Evolutionary conservation across 2,329 filamentous ascomycete species (phyloP).

Genomic region (Cladophialophora yegresii): DNA sequence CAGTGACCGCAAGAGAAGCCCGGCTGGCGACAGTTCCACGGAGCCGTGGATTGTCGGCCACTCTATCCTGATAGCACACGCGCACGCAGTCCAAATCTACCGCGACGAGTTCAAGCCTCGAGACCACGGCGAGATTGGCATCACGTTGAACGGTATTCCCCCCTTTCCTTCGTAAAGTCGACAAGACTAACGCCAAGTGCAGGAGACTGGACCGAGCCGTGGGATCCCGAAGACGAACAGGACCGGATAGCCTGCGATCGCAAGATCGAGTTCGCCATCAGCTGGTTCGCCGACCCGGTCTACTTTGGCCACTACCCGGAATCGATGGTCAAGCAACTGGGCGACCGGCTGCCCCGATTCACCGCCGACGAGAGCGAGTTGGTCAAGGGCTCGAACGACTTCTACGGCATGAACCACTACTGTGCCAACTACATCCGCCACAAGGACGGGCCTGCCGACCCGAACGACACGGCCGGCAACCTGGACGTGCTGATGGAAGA

Average conservation of each 20-base stretch:
- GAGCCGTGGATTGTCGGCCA: conserved; percentile 85
- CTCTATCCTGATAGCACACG: conserved; percentile 77
- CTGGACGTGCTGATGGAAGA: conserved; percentile 70
- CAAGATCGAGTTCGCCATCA: conserved; percentile 84
- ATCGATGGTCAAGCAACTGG: conserved; percentile 79
- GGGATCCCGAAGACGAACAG: conserved; percentile 72
- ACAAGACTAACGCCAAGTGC: background rate
- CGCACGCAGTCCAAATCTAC: conserved; percentile 76
- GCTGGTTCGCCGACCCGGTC: conserved; percentile 85
- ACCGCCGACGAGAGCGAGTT: conserved; percentile 70
- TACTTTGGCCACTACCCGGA: conserved; percentile 83
- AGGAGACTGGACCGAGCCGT: conserved; percentile 79
- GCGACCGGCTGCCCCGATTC: conserved; percentile 72
- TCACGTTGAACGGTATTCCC: conserved; percentile 75
- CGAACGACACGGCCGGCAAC: conserved; percentile 73
- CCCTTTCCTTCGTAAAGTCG: background rate
- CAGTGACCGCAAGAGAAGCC: conserved; percentile 70
- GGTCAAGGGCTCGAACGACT: conserved; percentile 86
- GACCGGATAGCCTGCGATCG: conserved; percentile 76
- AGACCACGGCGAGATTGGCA: conserved; percentile 76
- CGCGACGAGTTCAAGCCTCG: conserved; percentile 76
- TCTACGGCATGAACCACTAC: conserved; percentile 95
- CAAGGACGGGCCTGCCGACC: conserved; percentile 55
- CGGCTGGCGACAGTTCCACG: conserved; percentile 70
- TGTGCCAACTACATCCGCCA: conserved; percentile 84